Evolutionary conservation across 116 monocot species (phyloP).

Genomic region (Dioscorea cayenensis): DNA sequence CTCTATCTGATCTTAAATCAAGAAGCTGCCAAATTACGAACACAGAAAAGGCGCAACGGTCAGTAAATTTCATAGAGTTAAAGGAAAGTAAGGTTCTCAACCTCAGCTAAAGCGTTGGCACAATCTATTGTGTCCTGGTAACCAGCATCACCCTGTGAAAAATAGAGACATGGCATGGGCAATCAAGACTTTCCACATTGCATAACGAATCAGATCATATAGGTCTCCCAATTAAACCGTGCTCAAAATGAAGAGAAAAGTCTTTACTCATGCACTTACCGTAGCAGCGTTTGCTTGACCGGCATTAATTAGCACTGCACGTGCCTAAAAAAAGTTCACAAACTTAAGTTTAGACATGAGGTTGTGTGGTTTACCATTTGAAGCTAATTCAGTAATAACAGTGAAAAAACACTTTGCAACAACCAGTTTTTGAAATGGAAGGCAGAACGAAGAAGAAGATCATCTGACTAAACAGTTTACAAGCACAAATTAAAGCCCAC

Average conservation of each 20-base stretch:
- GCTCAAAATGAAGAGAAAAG: background rate
- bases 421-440: background rate
- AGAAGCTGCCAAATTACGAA: slow-evolving; percentile 51
- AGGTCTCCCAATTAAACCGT: background rate
- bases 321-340: slow-evolving; percentile 36
- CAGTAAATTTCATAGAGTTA: background rate
- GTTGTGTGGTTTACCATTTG: background rate
- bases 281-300: slow-evolving; percentile 99
- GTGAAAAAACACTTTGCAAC: background rate
- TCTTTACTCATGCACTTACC: slow-evolving; percentile 33
- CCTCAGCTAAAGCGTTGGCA: slow-evolving; percentile 81
- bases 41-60: background rate
- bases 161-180: background rate
- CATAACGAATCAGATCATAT: background rate
- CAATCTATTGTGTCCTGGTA: slow-evolving; percentile 86
- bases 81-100: slow-evolving; percentile 6
- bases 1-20: slow-evolving; percentile 43
- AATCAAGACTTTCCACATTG: background rate
- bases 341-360: background rate
- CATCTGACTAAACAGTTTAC: background rate
- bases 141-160: slow-evolving; percentile 75
- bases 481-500: slow-evolving; percentile 1
- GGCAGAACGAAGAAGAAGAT: background rate
- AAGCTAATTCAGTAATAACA: background rate
- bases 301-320: slow-evolving; percentile 92